phyloP scores from a whole-genome alignment of 306 rosid genomes.

The Vachellia collinsii region DNA sequence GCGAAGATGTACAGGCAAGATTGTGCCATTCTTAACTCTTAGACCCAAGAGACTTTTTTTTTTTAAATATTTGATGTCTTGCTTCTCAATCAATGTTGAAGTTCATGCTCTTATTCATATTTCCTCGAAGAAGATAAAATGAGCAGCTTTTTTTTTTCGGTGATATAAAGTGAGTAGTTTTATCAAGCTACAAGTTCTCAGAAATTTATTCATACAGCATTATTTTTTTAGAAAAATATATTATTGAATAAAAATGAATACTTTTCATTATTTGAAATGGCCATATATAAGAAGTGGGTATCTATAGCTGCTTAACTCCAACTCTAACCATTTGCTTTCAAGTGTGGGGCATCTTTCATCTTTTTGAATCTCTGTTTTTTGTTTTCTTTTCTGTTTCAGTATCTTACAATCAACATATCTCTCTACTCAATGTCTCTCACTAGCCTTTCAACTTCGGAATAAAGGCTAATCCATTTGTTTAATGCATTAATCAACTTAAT shows the following conservation, averaged over 20 bases:
- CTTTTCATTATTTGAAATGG: not conserved
- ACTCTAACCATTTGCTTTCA: not conserved
- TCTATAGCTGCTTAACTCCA: not conserved
- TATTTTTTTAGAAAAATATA: no score
- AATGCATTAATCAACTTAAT: not conserved
- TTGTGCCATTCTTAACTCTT: not conserved
- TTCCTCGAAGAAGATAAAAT: not conserved
- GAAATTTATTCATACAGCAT: no score
- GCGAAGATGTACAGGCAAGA: not conserved
- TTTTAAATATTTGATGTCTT: not conserved
- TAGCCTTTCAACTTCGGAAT: not conserved
- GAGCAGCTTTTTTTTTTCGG: no score
- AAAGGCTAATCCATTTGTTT: not conserved
- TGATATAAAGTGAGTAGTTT: not conserved
- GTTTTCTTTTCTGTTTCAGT: not conserved
- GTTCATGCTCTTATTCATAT: not conserved
- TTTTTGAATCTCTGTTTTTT: not conserved
- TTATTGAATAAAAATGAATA: no score
- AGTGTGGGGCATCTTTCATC: conserved; percentile 4
- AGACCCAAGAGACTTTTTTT: not conserved
- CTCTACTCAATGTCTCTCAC: not conserved
- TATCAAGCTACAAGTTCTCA: not conserved
- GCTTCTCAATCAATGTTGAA: not conserved
- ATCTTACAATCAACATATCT: not conserved
- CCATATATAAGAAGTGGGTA: not conserved